Evolutionary conservation across 352 stramenopile genomes (phyloP), one percentile per base, ranked within the genome.

Genomic region (Pythium dissotocum): DNA sequence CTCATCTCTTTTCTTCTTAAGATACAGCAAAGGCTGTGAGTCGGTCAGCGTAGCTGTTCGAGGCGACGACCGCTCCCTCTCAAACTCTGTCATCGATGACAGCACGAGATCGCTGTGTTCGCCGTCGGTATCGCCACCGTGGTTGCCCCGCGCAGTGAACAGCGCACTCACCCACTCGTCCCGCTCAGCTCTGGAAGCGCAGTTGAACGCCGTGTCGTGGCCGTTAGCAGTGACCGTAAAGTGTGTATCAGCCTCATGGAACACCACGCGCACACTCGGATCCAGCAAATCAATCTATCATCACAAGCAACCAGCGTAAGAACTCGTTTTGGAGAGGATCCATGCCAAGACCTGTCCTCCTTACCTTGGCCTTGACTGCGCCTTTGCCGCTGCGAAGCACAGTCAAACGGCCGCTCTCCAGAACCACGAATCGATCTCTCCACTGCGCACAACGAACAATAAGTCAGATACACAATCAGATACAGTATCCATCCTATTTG

Each of bases 111-210:
- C 77, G 35, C 73, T 72, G n/a, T 33, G 75, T 56, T 89, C 75
- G 35, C 67, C 71, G 48, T 82, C 82, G 5, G 69, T 70, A 14
- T 79, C 77, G 16, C 73, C 59, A 0, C 48, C 65, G 16, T 85
- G 79, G 21, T 80, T 73, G 8, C 66, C 66, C 24, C 59, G 66
- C 5, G 83, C 85, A 16, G 71, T 80, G 40, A 87, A 84, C 30
- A 93, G 70, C 8, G 83, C 78, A 32, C 67, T 76, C 36, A 93
- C 82, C 85, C 85, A 93, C 26, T 77, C 72, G 60, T 91, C 77
- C 4, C 85, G 80, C 8, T 78, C 75, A 8, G 57, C 16, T 0
- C 77, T 75, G 12, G 80, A 84, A 5, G 71, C 70, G 59, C 86
- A 91, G 33, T 90, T 73, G 13, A 91, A 72, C 9, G 88, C 61